Base-by-base conservation (phyloP, 106 monocot species). In the Platanthera zijinensis region DNA sequence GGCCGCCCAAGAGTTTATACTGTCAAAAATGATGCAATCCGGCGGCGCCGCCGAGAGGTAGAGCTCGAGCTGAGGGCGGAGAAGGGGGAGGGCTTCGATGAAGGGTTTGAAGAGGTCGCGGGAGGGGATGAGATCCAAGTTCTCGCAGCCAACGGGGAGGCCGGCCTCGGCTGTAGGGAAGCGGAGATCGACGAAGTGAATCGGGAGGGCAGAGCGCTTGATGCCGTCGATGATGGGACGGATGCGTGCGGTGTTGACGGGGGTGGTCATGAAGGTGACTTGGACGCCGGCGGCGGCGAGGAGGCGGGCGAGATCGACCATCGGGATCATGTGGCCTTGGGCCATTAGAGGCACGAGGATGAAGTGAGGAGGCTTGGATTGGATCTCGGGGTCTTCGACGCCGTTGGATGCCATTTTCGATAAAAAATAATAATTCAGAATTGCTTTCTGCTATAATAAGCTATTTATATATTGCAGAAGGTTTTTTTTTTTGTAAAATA, bases 301-400 rank as follows among this genome's bases (percentile, higher is more conserved):
- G 52, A 86, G 78, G 14, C 8, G 71, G 11, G 84, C 88, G 67
- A 88, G 5, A 80, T 91, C 90, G 22, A 82, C 74, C 88, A 84
- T 86, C 8, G 90, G 88, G 72, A 88, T 87, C 54, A 84, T 73
- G 88, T 91, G 91, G 46, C 91, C 91, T 49, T 81, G 88, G 15
- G 88, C 88, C 67, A 82, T 57, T 19, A 88, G 76, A 2, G 91
- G 91, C 45, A 91, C 68, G 6, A 91, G 45, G 10, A 91, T 75
- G 70, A 91, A 86, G 77, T 88, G 91, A 28, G 79, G 32, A 78
- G 15, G 17, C 14, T n/a, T 49, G 52, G 32, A 32, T 2, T 32
- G 32, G 32, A 32, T 32, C 32, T 32, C 1, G 32, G 32, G 32
- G 32, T 32, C 32, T 32, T 32, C 32, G 32, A 1, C 1, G 32